Conservation (phyloP, 179 eudicot genomes). For the Pouteria campechiana region DNA sequence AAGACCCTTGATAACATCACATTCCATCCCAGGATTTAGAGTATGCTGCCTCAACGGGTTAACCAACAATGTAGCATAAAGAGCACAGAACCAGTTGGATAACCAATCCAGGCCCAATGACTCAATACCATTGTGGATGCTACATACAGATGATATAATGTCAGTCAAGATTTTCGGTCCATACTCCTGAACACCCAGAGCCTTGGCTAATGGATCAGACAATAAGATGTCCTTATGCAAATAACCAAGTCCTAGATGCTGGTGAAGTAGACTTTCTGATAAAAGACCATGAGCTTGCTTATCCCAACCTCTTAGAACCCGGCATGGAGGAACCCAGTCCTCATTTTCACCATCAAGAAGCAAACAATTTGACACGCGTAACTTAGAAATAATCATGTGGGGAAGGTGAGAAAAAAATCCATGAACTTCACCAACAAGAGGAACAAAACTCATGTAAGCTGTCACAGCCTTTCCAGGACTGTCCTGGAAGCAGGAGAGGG, state of each 20-base stretch:
- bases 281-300: constrained; percentile 54
- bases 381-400: constrained; percentile 66
- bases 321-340: constrained; percentile 91
- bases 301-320: constrained; percentile 74
- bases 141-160: constrained; percentile 53
- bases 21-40: constrained; percentile 22
- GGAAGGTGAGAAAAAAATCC: constrained; percentile 91
- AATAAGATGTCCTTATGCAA: constrained; percentile 53
- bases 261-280: constrained; percentile 46
- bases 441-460: constrained; percentile 87
- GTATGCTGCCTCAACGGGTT: constrained; percentile 24
- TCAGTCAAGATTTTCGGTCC: constrained; percentile 67
- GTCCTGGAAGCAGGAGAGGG: constrained; percentile 58
- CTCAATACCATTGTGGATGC: constrained; percentile 37
- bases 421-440: constrained; percentile 87
- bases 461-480: constrained; percentile 70
- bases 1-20: constrained; percentile 35
- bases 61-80: constrained; percentile 38
- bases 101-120: constrained; percentile 73
- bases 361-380: constrained; percentile 77
- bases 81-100: constrained; percentile 52
- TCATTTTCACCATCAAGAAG: constrained; percentile 56
- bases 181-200: constrained; percentile 74
- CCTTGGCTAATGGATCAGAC: constrained; percentile 71
- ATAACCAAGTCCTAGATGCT: constrained; percentile 78